phyloP scores from a whole-genome alignment of 78 protist species.

The Protostelium mycophagum region DNA sequence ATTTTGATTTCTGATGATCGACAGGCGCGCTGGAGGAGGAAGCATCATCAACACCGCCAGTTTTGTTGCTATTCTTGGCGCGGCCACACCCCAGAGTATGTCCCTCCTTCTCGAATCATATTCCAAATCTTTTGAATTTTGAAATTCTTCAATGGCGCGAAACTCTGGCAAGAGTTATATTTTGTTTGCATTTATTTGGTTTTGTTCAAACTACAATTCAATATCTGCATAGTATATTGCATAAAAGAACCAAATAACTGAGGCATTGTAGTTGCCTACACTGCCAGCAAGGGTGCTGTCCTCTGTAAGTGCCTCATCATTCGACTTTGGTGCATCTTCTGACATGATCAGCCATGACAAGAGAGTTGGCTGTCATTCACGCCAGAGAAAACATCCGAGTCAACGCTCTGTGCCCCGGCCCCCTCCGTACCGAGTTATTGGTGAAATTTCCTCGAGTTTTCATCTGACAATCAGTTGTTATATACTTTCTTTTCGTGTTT shows the following conservation, averaged over 20 bases:
- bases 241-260: not conserved
- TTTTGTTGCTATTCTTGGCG: slow-evolving; percentile 79
- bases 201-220: slow-evolving; percentile 13
- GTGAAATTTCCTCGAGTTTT: slow-evolving; percentile 10
- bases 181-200: slow-evolving; percentile 9
- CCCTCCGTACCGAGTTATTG: slow-evolving; percentile 61
- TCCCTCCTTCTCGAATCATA: not conserved
- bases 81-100: slow-evolving; percentile 76
- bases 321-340: slow-evolving; percentile 12
- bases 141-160: not conserved
- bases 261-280: slow-evolving; percentile 50
- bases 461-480: not conserved
- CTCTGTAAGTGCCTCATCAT: not conserved
- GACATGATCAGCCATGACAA: slow-evolving; percentile 30
- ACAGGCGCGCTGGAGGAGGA: slow-evolving; percentile 76
- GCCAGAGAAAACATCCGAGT: slow-evolving; percentile 73
- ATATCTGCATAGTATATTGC: not conserved
- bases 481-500: not conserved
- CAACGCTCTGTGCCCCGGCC: slow-evolving; percentile 84
- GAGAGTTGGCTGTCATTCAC: slow-evolving; percentile 77
- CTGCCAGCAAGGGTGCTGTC: slow-evolving; percentile 83
- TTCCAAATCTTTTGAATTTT: not conserved
- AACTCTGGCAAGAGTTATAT: not conserved
- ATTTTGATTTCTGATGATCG: no score
- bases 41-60: slow-evolving; percentile 83